Conservation (phyloP, 2,329 filamentous ascomycete species). For the Grosmannia penicillata region DNA sequence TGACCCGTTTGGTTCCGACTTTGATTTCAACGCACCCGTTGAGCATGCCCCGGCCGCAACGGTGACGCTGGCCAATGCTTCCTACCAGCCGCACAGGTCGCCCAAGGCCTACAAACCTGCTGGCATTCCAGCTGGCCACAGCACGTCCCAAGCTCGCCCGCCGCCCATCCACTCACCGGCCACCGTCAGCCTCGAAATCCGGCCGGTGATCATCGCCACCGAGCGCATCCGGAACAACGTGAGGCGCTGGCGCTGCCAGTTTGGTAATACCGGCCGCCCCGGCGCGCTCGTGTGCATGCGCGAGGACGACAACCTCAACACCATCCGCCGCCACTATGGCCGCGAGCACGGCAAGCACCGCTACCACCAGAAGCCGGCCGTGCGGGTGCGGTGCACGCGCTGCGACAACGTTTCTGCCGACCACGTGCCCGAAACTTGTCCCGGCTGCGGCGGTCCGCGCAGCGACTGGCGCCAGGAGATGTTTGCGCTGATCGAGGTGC, state of each 20-base stretch:
- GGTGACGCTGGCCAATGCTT: too few relatives aligned
- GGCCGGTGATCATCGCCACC: conserved; percentile 5
- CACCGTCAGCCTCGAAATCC: conserved; percentile 8
- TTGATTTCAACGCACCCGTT: neutral
- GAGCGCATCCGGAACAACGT: conserved; percentile 5
- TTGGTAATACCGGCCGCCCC: conserved; percentile 4
- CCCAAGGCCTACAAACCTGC: too few relatives aligned
- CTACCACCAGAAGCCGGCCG: conserved; percentile 4
- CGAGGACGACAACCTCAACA: conserved; percentile 9
- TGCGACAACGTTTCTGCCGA: conserved; percentile 2
- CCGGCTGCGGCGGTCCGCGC: neutral
- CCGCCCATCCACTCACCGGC: neutral
- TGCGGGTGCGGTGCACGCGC: conserved; percentile 4
- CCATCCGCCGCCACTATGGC: conserved; percentile 11
- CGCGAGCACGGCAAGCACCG: conserved; percentile 11
- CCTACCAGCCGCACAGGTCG: too few relatives aligned
- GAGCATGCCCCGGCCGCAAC: neutral
- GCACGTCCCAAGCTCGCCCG: neutral
- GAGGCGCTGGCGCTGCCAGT: conserved; percentile 9
- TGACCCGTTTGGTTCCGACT: neutral
- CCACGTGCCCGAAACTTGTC: conserved; percentile 2
- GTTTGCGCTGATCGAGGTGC: conserved; percentile 7
- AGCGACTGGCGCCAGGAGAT: conserved; percentile 9
- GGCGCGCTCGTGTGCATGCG: conserved; percentile 6
- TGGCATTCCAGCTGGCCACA: too few relatives aligned